A percentile compares a stretch with the other conserved stretches of the same genome.
phyloP scores from a whole-genome alignment of 2,329 filamentous ascomycete species.

The Leptosphaerulina australis region DNA sequence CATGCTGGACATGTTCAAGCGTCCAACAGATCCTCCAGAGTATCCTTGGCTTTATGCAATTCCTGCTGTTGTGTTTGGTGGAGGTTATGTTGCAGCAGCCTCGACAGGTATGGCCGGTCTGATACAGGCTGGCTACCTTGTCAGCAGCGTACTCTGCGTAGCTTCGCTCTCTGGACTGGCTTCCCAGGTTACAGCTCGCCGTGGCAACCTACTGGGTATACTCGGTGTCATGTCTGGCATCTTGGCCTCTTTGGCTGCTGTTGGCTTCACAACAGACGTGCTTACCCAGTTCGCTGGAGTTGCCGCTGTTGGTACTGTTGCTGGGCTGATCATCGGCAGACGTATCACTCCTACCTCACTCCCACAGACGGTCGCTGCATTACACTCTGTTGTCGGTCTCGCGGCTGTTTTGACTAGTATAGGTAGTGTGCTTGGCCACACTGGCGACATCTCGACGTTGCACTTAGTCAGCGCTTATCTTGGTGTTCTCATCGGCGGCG shows the following conservation, averaged over 20 bases:
- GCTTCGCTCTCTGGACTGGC: constrained; percentile 78
- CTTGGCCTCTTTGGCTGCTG: constrained; percentile 79
- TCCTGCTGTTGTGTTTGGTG: constrained; percentile 77
- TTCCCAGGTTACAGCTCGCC: constrained; percentile 80
- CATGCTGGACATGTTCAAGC: constrained; percentile 74
- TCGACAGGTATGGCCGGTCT: constrained; percentile 82
- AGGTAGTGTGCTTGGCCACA: constrained; percentile 79
- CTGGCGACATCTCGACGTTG: constrained; percentile 74
- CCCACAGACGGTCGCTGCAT: constrained; percentile 84
- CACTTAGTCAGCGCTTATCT: constrained; percentile 87
- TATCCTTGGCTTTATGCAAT: constrained; percentile 87
- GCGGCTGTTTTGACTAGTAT: constrained; percentile 88
- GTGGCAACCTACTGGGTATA: constrained; percentile 85
- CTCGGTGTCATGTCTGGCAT: constrained; percentile 84
- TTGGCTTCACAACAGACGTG: constrained; percentile 79
- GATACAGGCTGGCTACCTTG: constrained; percentile 85
- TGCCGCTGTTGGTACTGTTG: constrained; percentile 71
- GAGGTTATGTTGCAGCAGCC: constrained; percentile 79
- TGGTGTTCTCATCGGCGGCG: constrained; percentile 81
- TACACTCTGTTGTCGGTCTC: constrained; percentile 89
- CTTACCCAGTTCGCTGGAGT: constrained; percentile 80
- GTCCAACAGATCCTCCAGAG: constrained; percentile 83
- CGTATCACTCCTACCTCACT: constrained; percentile 87
- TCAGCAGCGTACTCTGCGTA: constrained; percentile 84
- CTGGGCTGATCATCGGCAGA: constrained; percentile 77